phyloP scores from a whole-genome alignment of 768 basidiomycete species.

The Phanerochaete sordida region DNA sequence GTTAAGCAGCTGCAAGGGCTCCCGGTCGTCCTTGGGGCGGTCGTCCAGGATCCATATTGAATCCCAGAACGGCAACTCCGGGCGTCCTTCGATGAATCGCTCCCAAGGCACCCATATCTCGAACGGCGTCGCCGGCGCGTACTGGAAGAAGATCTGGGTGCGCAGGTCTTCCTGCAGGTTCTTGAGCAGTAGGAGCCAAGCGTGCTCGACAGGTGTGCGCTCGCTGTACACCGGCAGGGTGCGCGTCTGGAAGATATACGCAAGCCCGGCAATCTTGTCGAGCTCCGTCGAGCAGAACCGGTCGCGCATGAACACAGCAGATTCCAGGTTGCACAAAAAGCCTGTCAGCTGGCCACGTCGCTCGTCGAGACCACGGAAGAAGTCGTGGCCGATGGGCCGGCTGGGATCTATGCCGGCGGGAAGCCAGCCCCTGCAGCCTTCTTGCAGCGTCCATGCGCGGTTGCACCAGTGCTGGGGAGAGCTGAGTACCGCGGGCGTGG shows the following conservation, averaged over 20 bases:
- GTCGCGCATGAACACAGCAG: neutral
- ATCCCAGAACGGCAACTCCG: too few relatives aligned
- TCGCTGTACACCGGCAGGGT: neutral
- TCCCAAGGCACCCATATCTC: too few relatives aligned
- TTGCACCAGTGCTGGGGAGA: neutral
- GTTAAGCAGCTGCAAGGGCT: too few relatives aligned
- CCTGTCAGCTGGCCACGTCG: too few relatives aligned
- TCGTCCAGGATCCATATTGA: too few relatives aligned
- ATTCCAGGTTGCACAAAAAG: too few relatives aligned
- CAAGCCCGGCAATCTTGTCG: neutral
- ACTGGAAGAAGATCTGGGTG: neutral
- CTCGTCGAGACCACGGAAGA: too few relatives aligned
- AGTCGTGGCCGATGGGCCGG: too few relatives aligned
- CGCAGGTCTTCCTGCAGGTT: neutral
- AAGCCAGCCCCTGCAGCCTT: neutral
- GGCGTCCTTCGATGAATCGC: too few relatives aligned
- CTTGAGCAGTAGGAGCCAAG: too few relatives aligned
- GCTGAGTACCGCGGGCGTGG: neutral
- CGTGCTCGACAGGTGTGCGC: neutral
- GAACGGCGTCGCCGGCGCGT: too few relatives aligned
- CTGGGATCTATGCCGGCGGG: neutral
- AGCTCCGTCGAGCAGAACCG: neutral
- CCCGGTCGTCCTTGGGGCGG: too few relatives aligned
- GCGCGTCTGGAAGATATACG: neutral
- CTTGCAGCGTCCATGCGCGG: neutral